These are phyloP conservation scores for Diphasiastrum complanatum DNA, from an alignment of 83 land plant species.

Conservation along the genomic window DNA sequence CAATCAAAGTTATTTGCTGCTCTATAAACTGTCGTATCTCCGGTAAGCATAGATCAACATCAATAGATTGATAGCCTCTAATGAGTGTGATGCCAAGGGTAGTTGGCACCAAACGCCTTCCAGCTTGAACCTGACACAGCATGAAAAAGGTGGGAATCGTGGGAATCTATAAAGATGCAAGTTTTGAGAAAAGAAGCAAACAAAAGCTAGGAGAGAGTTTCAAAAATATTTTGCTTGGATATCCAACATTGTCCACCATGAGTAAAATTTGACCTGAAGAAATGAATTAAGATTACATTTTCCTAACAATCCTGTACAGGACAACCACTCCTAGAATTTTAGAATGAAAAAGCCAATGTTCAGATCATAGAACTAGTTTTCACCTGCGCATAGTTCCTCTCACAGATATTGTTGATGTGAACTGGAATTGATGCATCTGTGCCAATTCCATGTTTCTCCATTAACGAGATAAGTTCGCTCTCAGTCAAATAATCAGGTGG, in stretches of 20 bases:
- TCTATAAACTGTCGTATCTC: slow-evolving; percentile 95
- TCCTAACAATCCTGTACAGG: background rate
- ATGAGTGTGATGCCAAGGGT: slow-evolving; percentile 72
- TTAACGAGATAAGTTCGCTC: slow-evolving; percentile 89
- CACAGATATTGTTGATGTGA: slow-evolving; percentile 95
- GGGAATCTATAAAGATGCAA: background rate
- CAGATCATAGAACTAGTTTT: background rate
- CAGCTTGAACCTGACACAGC: slow-evolving; percentile 71
- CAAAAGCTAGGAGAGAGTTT: background rate
- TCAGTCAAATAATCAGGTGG: slow-evolving; percentile 93
- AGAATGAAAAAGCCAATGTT: background rate
- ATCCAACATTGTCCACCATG: too few relatives aligned
- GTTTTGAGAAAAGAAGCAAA: background rate
- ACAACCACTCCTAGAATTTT: background rate
- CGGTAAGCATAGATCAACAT: slow-evolving; percentile 89
- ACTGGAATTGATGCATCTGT: slow-evolving; percentile 98
- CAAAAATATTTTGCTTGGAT: too few relatives aligned
- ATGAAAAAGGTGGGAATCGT: background rate
- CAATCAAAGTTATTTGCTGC: slow-evolving; percentile 88
- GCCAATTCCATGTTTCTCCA: slow-evolving; percentile 98
- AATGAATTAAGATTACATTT: slow-evolving; percentile 1
- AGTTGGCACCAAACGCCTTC: slow-evolving; percentile 86
- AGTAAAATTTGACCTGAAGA: too few relatives aligned
- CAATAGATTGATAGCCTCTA: slow-evolving; percentile 91
- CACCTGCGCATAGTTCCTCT: slow-evolving; percentile 98